Base-by-base conservation (phyloP, 2,329 filamentous ascomycete species). In the Colletotrichum sp. region DNA sequence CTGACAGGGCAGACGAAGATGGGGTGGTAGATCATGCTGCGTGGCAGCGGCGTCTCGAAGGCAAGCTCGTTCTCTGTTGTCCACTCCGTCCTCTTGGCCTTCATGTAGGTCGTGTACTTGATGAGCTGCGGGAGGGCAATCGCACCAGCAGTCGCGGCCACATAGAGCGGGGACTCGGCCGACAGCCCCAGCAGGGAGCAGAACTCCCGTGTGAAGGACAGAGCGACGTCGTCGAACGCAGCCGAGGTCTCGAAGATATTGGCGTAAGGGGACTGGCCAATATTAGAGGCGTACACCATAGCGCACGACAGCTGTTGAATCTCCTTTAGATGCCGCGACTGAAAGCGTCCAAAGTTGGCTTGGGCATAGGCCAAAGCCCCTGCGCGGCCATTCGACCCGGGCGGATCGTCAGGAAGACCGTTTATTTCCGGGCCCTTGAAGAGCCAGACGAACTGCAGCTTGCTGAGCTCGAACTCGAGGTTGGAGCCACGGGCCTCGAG, bases 1-100 rank as follows among this genome's bases (percentile, higher is more conserved):
- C 94, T 96, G 7, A 99, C 97, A 0, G 97, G 97, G 82, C 97
- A 99, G 57, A 99, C 97, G 83, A 99, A 99, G 82, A 99, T 98
- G 72, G 95, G 95, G 84, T 99, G 97, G 87, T 98, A 99, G 65
- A 93, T 88, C 90, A 92, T 92, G 78, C 87, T 89, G 66, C 84
- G 82, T 1, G 91, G 91, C 3, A 93, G 85, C 3, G 91, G 89
- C 2, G 91, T 93, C 80, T 95, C 90, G 82, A 96, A 97, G 0
- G 96, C 95, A 22, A 99, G 88, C 84, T 99, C 97, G 81, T 97
- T 93, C 76, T 94, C 91, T 6, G 95, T 96, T 1, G 96, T 98
- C 97, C 97, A 99, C 84, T 98, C 96, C 0, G 96, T 98, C 77
- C 95, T 93, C 85, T 96, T 96, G 80, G 95, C 93, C 80, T 94